These are phyloP conservation scores for Sporobolus alterniflorus DNA, from an alignment of 202 grass and related monocot species.

Conservation along the genomic window DNA sequence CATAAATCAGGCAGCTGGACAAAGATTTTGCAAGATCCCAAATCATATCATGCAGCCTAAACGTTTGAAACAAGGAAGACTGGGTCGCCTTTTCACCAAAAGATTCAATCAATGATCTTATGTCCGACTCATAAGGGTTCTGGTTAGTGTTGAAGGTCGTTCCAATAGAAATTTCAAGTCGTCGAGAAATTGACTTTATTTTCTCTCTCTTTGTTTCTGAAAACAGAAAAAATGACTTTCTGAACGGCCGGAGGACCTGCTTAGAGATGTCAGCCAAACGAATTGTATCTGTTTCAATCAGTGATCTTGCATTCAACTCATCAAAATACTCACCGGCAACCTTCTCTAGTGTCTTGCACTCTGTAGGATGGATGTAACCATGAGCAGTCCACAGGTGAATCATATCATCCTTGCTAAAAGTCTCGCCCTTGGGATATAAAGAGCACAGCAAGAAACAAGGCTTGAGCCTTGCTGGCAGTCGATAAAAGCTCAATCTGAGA, in stretches of 20 bases:
- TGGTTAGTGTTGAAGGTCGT: neutral
- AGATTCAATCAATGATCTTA: constrained; percentile 3
- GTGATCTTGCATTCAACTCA: constrained; percentile 46
- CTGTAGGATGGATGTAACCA: constrained; percentile 24
- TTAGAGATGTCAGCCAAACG: too few relatives aligned
- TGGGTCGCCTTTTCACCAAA: neutral
- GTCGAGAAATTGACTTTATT: too few relatives aligned
- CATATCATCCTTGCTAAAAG: constrained; percentile 50
- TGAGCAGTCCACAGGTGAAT: constrained; percentile 57
- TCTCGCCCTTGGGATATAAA: constrained; percentile 38
- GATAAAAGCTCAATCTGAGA: constrained; percentile 53
- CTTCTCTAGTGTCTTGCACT: constrained; percentile 11
- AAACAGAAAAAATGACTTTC: too few relatives aligned
- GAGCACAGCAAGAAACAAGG: constrained; percentile 55
- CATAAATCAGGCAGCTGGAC: neutral
- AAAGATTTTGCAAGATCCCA: constrained; percentile 41
- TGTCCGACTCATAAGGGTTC: neutral
- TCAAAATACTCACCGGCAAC: constrained; percentile 29
- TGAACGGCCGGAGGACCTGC: too few relatives aligned
- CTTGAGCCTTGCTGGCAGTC: constrained; percentile 42
- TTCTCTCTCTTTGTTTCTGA: too few relatives aligned
- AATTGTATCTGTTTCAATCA: constrained; percentile 22
- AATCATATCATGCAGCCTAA: constrained; percentile 47
- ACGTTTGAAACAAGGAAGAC: neutral
- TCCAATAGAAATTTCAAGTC: too few relatives aligned